These are phyloP conservation scores for Effrenium voratum DNA, from an alignment of 73 alveolate species.

Conservation along the genomic window DNA sequence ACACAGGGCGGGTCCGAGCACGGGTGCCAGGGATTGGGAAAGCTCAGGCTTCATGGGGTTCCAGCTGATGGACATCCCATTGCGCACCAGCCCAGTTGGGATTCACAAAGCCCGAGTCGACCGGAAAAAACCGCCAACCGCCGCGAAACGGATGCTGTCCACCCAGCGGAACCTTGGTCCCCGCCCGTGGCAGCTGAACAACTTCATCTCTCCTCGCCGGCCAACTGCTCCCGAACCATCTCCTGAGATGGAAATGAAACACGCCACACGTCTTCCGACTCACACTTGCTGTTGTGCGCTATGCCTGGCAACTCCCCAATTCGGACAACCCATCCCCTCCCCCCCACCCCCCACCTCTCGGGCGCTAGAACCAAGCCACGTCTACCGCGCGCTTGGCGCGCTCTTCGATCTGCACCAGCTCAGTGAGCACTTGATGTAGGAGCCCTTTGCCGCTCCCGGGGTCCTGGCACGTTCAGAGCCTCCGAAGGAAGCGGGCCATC, in stretches of 20 bases:
- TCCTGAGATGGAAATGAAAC: neutral
- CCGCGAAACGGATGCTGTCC: too few relatives aligned
- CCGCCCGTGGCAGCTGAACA: too few relatives aligned
- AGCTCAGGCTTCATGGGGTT: too few relatives aligned
- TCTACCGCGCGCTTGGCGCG: slow-evolving; percentile 84
- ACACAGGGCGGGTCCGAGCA: too few relatives aligned
- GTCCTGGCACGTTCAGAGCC: neutral
- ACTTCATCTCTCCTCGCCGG: slow-evolving; percentile 57
- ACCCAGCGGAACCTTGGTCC: too few relatives aligned
- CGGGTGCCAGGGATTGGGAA: too few relatives aligned
- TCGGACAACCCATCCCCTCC: neutral
- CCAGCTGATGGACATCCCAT: too few relatives aligned
- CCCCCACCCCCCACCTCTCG: neutral
- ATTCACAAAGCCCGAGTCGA: too few relatives aligned
- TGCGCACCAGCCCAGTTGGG: too few relatives aligned
- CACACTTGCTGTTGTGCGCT: neutral
- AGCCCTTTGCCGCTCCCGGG: too few relatives aligned
- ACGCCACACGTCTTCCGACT: neutral
- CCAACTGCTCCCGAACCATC: slow-evolving; percentile 51
- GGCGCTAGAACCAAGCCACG: neutral
- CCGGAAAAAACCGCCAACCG: too few relatives aligned
- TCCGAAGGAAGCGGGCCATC: neutral
- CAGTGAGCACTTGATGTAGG: slow-evolving; percentile 61
- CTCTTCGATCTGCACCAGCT: slow-evolving; percentile 54
- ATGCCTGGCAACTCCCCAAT: neutral